Base-by-base conservation (phyloP, 2,329 filamentous ascomycete genomes). In the Xylaria sp. region DNA sequence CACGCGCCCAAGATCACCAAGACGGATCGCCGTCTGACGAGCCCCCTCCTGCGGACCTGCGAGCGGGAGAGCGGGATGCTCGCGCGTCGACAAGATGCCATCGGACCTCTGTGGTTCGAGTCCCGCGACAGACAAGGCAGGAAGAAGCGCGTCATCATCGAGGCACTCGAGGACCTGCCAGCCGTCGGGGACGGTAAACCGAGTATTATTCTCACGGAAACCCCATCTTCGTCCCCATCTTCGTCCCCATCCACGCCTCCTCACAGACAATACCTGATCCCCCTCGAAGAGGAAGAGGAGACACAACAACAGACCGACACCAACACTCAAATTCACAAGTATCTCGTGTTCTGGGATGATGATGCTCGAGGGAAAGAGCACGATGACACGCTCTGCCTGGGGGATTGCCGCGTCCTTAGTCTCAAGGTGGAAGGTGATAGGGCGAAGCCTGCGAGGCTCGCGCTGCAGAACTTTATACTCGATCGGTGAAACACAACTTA, bases 1-100 rank as follows among this genome's bases (percentile, higher is more conserved):
- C 86, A 91, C 74, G 95, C 95, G 0, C 87, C 88, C 1, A 97
- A 97, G 77, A 88, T 97, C 68, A 87, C 81, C 1, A 87, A 90
- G 64, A 80, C 84, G 6, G 89, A 95, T 73, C 81, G 83, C 1
- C 86, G 88, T 67, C 80, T 97, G 7, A 66, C 57, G 0, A 33
- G 31, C 5, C 2, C 54, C 2, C 11, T 36, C 6, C 80, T 89
- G 69, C 93, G 90, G 85, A 53, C 51, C 0, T 49, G 70, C 1
- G 54, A 72, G 78, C 75, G 1, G 62, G 58, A 40, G 33, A 10
- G 1, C 7, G 62, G 57, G 17, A 81, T 81, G 0, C 82, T 94
- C 17, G 76, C 81, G 6, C 83, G 86, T 5, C 84, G 87, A 5
- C 81, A 87, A 59, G 84, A 86, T 9, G 89, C 90, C 0, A 81